phyloP scores from a whole-genome alignment of 495 filamentous ascomycete species.

The Entonaema liquescens region DNA sequence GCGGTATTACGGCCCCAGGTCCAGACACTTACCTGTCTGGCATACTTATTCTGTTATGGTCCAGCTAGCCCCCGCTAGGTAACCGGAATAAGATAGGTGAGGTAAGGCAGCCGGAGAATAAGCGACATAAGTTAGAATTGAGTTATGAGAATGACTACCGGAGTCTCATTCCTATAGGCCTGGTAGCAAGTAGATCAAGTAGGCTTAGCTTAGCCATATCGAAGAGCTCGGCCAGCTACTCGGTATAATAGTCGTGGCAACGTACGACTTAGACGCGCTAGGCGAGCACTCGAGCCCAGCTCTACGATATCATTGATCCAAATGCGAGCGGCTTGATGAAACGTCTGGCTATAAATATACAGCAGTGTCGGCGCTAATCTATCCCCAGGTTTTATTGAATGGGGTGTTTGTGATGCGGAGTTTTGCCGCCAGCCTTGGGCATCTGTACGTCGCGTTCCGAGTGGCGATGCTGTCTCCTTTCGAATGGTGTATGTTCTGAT shows the following conservation, averaged over 20 bases:
- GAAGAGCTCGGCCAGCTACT: not conserved
- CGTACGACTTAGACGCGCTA: not conserved
- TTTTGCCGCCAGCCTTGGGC: constrained; percentile 12
- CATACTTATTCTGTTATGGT: not conserved
- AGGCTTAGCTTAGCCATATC: not conserved
- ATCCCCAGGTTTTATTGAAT: constrained; percentile 2
- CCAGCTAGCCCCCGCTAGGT: not conserved
- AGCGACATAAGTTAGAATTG: not conserved
- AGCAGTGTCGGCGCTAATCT: not conserved
- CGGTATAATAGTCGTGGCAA: not conserved
- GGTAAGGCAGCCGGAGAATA: not conserved
- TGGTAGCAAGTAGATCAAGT: not conserved
- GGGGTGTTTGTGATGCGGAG: not conserved
- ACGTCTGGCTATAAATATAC: constrained; percentile 12
- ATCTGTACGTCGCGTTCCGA: constrained; percentile 3
- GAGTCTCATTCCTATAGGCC: not conserved
- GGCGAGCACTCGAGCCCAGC: not conserved
- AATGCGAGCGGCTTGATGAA: constrained; percentile 3
- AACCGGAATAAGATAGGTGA: not conserved
- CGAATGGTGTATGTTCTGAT: not conserved
- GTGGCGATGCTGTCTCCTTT: constrained; percentile 10
- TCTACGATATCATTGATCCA: constrained; percentile 5
- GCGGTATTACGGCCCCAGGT: not conserved
- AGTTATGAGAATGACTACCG: not conserved
- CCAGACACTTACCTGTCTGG: not conserved